Percentiles rank a stretch among this genome's conserved stretches.
phyloP scores from a whole-genome alignment of 2,329 filamentous ascomycete genomes.

The Colletotrichum incanum region DNA sequence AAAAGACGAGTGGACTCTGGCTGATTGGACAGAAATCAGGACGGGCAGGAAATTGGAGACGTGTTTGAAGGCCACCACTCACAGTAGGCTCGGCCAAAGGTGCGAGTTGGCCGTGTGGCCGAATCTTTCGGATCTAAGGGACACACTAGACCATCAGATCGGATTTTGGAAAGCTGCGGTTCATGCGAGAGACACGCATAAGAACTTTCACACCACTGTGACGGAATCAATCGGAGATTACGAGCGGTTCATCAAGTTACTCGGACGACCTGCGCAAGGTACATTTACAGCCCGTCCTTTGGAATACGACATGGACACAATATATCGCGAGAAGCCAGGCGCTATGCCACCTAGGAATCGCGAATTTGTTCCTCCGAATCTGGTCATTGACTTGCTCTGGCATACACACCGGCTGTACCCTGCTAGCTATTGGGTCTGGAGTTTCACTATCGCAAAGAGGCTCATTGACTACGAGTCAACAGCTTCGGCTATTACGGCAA shows the following conservation, averaged over 20 bases:
- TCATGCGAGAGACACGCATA: slow-evolving; percentile 11
- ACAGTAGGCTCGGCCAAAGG: background rate
- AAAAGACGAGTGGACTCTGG: slow-evolving; percentile 15
- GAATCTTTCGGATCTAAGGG: slow-evolving; percentile 26
- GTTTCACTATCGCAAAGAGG: slow-evolving; percentile 23
- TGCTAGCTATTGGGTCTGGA: slow-evolving; percentile 39
- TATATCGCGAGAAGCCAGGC: background rate
- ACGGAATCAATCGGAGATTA: slow-evolving; percentile 10
- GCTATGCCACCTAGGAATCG: background rate
- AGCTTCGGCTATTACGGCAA: background rate
- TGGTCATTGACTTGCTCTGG: slow-evolving; percentile 40
- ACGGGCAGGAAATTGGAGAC: slow-evolving; percentile 3
- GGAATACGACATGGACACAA: slow-evolving; percentile 26
- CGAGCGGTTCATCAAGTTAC: slow-evolving; percentile 35
- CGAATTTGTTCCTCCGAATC: slow-evolving; percentile 26
- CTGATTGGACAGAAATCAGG: slow-evolving; percentile 36
- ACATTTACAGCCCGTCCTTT: background rate
- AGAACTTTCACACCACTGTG: slow-evolving; percentile 6
- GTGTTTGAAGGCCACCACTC: slow-evolving; percentile 16
- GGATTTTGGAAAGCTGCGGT: slow-evolving; percentile 38
- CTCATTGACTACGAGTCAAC: slow-evolving; percentile 29
- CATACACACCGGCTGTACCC: slow-evolving; percentile 41
- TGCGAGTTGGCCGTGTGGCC: slow-evolving; percentile 42
- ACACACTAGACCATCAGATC: slow-evolving; percentile 27
- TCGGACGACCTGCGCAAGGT: slow-evolving; percentile 6